Base-by-base conservation (phyloP, 2,329 filamentous ascomycete species). In the Fusarium floridanum region DNA sequence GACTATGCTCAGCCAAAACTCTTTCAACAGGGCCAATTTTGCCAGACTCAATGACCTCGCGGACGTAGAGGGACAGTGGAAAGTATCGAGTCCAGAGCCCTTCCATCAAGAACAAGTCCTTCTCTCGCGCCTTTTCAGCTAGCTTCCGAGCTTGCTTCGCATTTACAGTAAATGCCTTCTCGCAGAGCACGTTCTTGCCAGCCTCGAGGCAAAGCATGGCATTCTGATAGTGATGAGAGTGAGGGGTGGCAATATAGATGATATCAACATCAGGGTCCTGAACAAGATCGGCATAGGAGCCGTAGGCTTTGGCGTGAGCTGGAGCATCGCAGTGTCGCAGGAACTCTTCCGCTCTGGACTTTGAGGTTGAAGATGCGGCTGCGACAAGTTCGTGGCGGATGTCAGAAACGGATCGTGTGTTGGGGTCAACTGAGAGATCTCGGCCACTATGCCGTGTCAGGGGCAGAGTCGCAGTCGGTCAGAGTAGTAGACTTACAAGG, bases 21-120 rank as follows among this genome's bases (percentile, higher is more conserved):
- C 91, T 88, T 75, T 89, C 89, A 50, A 93, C 89, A n/a, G 86
- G 85, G 4, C 91, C 91, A 70, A 90, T 88, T 71, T 85, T 84
- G 27, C 87, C 88, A 1, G 83, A 82, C 64, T 82, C 74, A 56
- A 90, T 85, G 65, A 94, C 84, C 77, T 95, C 90, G 56, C 92
- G 86, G 36, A 95, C 86, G 80, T 93, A 90, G 80, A 94, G 88
- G 77, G 92, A 95, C 12, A 97, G 84, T 1, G 95, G 95, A 85
- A 97, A 96, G 84, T 92, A 96, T 66, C 95, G 88, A 36, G 94
- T 97, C 94, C 94, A 97, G n/a, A 97, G 93, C 45, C 94, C 93
- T 84, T 95, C 93, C 93, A 95, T 95, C 68, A 95, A 83, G 86
- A 93, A 92, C 75, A 94, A 80, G 70, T 89, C 88, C 87, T 94